Evolutionary conservation across 2,329 filamentous ascomycete genomes (phyloP), one percentile per base, ranked within the genome.

Genomic region (Fusarium nanum): DNA sequence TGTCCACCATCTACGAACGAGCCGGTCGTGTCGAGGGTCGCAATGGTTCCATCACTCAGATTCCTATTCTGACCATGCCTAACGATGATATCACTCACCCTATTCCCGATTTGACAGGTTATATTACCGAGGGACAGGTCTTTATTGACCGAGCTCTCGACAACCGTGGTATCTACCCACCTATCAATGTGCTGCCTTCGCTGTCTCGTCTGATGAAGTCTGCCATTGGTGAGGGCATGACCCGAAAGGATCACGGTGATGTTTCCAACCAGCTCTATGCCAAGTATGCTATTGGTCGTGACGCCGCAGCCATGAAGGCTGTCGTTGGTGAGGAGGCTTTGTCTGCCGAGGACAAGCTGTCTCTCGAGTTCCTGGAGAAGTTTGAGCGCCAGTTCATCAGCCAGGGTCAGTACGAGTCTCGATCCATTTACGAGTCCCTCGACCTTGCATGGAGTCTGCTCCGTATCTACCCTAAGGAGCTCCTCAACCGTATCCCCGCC

Each of bases 131-230:
- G 84, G 97, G 96, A 44, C 96, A 99, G 83, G 98, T 99, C 79
- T 98, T 97, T 84, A 89, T 99, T 77, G 96, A 99, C 82, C 93
- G 95, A 84, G 90, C 92, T 78, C 87, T 99, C 56, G 82, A 94
- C 87, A 99, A 99, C 88, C 96, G 96, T 86, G 95, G 94, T 83
- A 91, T 99, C 84, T 98, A 97, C 86, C 96, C 96, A 56, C 96
- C 96, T 22, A 99, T 99, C 86, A 99, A 99, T 85, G 96, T 99
- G 71, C 86, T 99, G 67, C 96, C 96, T 25, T 99, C 96, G 49
- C 91, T 99, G 41, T 99, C 96, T 25, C 96, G 96, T 89, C 92
- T 99, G 79, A 99, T 99, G 96, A 99, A 99, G 84, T 99, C 96
- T 78, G 96, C 96, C 81, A 99, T 99, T 78, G 96, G 96, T 76